Evolutionary conservation across 176 grass and related monocot species (phyloP), one percentile per base, ranked within the genome.

Genomic region (Paspalum notatum): DNA sequence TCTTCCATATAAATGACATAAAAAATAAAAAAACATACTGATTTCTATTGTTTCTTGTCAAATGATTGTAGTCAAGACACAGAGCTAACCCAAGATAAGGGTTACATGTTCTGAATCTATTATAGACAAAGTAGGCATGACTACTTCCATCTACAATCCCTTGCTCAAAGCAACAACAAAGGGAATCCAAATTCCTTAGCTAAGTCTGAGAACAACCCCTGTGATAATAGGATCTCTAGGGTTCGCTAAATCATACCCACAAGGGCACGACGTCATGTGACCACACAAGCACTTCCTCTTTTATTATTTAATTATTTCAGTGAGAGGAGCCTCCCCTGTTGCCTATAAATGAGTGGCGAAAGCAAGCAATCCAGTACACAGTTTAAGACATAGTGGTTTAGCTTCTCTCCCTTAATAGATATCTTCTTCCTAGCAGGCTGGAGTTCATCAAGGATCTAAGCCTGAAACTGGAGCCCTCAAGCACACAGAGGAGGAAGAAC

Each of bases 321-420:
- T 3, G 17, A 16, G 77, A 68, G 27, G 49, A 22, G 49, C 62
- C 56, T 68, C n/a, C 14, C 49, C 77, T 68, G 49, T 68, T 82
- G 81, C 78, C 93, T 95, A 92, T 95, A 95, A 95, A 95, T 88
- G 57, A 58, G 81, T 72, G 49, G 47, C 21, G 83, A 86, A 85
- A 90, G 79, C 79, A 69, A 87, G 17, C 80, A 83, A 87, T 83
- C 8, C 79, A 90, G 81, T 79, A 66, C 72, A 74, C 62, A 91
- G 68, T 44, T 47, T 47, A 91, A 55, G 60, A 79, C 71, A 75
- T 63, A 89, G 46, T 79, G 39, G 40, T n/a, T 22, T 79, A 39
- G 40, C 26, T 22, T 86, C 75, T 38, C 54, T 55, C 43, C 59
- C 77, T 41, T 62, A 83, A 14, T 68, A 72, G 62, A 18, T 72